Conservation (phyloP, 352 stramenopile species). For the Pythium utonaiense region DNA sequence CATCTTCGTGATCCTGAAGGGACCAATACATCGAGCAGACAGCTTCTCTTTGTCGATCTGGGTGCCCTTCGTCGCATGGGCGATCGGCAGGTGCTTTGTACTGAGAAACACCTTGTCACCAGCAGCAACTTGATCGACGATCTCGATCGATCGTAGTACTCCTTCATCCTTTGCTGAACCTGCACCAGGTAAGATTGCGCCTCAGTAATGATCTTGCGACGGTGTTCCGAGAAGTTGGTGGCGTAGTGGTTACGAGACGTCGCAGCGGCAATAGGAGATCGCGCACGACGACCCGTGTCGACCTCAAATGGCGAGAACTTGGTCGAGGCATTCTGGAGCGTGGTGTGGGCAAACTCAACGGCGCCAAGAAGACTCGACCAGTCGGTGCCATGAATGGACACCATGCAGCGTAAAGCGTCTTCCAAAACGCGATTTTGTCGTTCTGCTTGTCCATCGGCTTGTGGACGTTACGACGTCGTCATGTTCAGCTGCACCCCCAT, state of each 20-base stretch:
- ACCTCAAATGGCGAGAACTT: constrained; percentile 26
- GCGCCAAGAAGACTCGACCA: constrained; percentile 15
- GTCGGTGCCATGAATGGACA: constrained; percentile 19
- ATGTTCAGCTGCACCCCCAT: constrained; percentile 16
- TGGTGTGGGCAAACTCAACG: constrained; percentile 27
- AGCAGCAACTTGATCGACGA: background rate
- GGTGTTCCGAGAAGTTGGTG: constrained; percentile 5
- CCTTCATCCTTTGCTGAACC: constrained; percentile 11
- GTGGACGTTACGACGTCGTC: constrained; percentile 11
- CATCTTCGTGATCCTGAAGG: constrained; percentile 19
- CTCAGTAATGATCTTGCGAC: constrained; percentile 2
- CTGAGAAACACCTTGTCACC: constrained; percentile 11
- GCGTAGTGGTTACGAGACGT: background rate
- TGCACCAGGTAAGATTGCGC: constrained; percentile 1
- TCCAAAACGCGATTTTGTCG: constrained; percentile 17
- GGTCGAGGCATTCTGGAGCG: constrained; percentile 11
- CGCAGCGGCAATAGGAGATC: background rate
- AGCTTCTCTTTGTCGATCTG: constrained; percentile 8
- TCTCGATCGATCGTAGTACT: constrained; percentile 17
- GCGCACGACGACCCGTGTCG: constrained; percentile 14
- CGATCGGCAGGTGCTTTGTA: constrained; percentile 17
- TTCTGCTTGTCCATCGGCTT: constrained; percentile 23
- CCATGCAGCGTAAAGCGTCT: constrained; percentile 22
- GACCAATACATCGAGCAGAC: constrained; percentile 12
- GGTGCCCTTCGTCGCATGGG: background rate